These are phyloP conservation scores for Colletotrichum zoysiae DNA, from an alignment of 2,329 filamentous ascomycete species.

Conservation along the genomic window DNA sequence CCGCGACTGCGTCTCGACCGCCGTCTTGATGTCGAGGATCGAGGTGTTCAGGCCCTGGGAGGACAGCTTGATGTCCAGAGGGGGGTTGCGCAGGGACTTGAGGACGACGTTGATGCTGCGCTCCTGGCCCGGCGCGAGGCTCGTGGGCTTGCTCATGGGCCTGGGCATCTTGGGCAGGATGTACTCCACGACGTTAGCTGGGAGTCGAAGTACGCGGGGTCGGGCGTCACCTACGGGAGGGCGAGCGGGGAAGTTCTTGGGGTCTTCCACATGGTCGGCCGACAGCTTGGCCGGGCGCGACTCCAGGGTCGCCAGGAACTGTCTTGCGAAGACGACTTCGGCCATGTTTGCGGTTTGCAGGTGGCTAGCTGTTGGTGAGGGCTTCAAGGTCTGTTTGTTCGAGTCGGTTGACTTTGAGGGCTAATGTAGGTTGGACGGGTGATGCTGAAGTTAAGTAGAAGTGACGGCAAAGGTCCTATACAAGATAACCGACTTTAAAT, in stretches of 20 bases:
- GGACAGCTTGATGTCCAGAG: constrained; percentile 75
- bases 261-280: constrained; percentile 91
- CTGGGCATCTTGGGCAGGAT: constrained; percentile 77
- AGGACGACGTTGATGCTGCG: constrained; percentile 70
- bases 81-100: constrained; percentile 83
- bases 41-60: constrained; percentile 76
- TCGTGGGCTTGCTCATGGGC: constrained; percentile 63
- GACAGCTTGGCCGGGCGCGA: constrained; percentile 83
- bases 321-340: constrained; percentile 87
- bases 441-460: neutral
- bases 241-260: constrained; percentile 80
- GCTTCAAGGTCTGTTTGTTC: neutral
- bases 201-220: neutral
- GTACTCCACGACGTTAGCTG: constrained; percentile 62
- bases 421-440: constrained; percentile 4
- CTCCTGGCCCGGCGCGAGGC: constrained; percentile 65
- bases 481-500: constrained; percentile 8
- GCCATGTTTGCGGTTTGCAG: constrained; percentile 66
- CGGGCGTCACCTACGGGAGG: constrained; percentile 73
- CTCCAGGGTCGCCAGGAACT: constrained; percentile 85
- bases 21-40: constrained; percentile 81
- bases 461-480: neutral
- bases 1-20: constrained; percentile 72
- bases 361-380: neutral
- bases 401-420: constrained; percentile 3